Evolutionary conservation across 1,284 basidiomycete species (phyloP), one percentile per base, ranked within the genome.

Genomic region (Apiotrichum sp.): DNA sequence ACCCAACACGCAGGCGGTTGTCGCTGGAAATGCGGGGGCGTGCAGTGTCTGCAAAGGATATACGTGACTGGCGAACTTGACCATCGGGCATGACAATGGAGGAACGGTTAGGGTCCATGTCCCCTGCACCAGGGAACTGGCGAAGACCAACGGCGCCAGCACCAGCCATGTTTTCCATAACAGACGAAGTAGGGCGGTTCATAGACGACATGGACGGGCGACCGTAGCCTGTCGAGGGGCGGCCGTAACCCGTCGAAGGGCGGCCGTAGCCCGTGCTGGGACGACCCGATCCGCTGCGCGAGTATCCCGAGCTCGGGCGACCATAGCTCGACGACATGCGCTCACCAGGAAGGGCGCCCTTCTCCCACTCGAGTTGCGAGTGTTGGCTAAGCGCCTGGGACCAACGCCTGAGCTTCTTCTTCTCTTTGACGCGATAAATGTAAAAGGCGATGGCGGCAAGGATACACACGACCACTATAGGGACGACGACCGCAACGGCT

Each of bases 401-500:
- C 82, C 84, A 92, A 47, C 82, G 80, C 72, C 80, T 82, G 63
- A 83, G 79, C 73, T 87, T 83, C 59, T 83, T 80, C 54, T 78
- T 78, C 59, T 81, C 80, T 65, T 79, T 83, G 35, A 74, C 67
- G 53, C 89, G 83, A 65, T 79, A 82, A 65, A 81, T 79, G 65
- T 78, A 88, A 48, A 73, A 62, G 0, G 78, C 75, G 29, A 77
- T 78, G 29, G 79, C 67, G 50, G 77, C 77, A 34, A 85, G 60
- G 41, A 73, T 74, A 47, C 79, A 78, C 59, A 84, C 66, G 61
- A 85, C 73, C 45, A 77, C 47, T 44, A 91, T 77, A 1, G 88
- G 85, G n/a, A 90, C 69, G 53, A 92, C 75, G 55, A 89, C 80
- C 9, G 86, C 89, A 1, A 86, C 91, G 2, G 89, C 90, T 39